Base-by-base conservation (phyloP, 1,284 basidiomycete species). In the Ceraceosorus guamensis region DNA sequence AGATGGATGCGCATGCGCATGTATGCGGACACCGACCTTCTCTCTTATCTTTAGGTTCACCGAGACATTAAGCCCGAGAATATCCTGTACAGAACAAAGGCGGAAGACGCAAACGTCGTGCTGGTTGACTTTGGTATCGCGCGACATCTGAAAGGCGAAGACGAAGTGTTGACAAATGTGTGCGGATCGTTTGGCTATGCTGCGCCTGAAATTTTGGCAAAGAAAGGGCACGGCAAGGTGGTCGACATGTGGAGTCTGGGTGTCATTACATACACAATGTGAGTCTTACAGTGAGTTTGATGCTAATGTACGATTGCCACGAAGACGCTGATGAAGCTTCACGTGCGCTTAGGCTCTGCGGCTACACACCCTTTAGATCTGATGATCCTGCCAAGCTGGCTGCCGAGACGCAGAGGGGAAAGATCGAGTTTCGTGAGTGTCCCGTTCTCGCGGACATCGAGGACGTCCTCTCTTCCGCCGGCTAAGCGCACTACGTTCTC, bases 211-310 rank as follows among this genome's bases (percentile, higher is more conserved):
- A 88, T 98, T 5, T 80, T 97, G 30, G 83, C 82, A 58, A 85
- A 87, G 67, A 77, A 82, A 41, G 89, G 89, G 0, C 91, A 98
- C 72, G 87, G 91, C 37, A 90, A 90, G 75, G 84, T 88, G 6
- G 91, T 96, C 8, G 93, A 97, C 76, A 79, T 93, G 43, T 97
- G 93, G 93, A 86, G 87, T 50, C 86, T 86, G 8, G 93, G 93
- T 0, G 84, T 97, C 62, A 95, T 98, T 67, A 88, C 91, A 11
- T 98, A 95, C 53, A 78, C 76, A 13, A 70, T 79, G 61, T 11
- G 52, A 56, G 44, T 31, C 24, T 14, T 48, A 14, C 14, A 13
- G 41, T 13, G 41, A n/a, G n/a, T n/a, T n/a, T n/a, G n/a, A n/a
- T n/a, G n/a, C n/a, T n/a, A 16, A 6, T n/a, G 44, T n/a, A 5